Evolutionary conservation across 2,329 filamentous ascomycete genomes (phyloP).

Genomic region (Fusarium tuaranense): DNA sequence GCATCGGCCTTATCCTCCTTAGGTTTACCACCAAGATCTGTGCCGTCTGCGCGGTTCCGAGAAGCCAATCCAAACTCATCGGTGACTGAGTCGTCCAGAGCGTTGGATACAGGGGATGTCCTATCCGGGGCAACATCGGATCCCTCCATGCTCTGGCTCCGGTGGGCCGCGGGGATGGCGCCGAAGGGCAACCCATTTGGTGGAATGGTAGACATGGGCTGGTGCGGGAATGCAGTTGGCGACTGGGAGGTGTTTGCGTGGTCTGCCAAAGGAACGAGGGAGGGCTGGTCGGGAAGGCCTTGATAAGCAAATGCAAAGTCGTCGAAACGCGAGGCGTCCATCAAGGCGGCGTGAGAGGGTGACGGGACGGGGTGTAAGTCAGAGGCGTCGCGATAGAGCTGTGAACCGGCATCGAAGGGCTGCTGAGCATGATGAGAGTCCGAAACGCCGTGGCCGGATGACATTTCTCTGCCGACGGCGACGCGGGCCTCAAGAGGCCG

Average conservation of each 20-base stretch:
- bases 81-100: constrained; percentile 64
- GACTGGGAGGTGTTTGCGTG: constrained; percentile 47
- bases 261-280: constrained; percentile 54
- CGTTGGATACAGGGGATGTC: constrained; percentile 57
- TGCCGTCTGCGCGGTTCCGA: constrained; percentile 61
- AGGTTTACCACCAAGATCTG: constrained; percentile 63
- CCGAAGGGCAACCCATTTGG: constrained; percentile 42
- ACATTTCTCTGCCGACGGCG: constrained; percentile 45
- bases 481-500: constrained; percentile 34
- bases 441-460: constrained; percentile 44
- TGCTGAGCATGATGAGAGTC: constrained; percentile 48
- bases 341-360: constrained; percentile 47
- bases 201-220: constrained; percentile 36
- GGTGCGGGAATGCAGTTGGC: constrained; percentile 51
- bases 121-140: constrained; percentile 61
- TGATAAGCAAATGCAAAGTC: constrained; percentile 65
- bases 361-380: constrained; percentile 37
- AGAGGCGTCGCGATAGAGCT: constrained; percentile 41
- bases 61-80: constrained; percentile 70
- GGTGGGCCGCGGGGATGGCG: constrained; percentile 36
- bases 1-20: constrained; percentile 71
- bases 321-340: constrained; percentile 62
- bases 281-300: constrained; percentile 55
- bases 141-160: constrained; percentile 50
- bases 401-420: constrained; percentile 41